These are phyloP conservation scores for Leccinum truebloodii DNA, from an alignment of 768 basidiomycete species.

Conservation along the genomic window DNA sequence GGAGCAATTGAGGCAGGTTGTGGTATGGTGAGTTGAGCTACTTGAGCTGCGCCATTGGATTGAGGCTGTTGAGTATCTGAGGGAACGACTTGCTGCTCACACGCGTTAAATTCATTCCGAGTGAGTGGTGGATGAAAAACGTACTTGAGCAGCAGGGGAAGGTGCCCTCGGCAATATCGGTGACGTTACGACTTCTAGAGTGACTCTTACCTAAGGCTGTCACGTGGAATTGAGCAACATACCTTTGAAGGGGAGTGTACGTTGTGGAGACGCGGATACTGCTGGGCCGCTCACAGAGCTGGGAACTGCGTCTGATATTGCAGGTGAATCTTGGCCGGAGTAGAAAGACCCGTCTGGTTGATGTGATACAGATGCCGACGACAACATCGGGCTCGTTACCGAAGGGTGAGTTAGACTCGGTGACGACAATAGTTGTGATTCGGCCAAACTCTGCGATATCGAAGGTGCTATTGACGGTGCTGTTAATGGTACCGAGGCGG, in stretches of 20 bases:
- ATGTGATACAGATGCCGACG: conserved; percentile 65
- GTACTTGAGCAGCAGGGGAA: conserved; percentile 45
- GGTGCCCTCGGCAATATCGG: conserved; percentile 44
- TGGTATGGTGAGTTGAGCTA: conserved; percentile 28
- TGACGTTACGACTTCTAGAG: conserved; percentile 45
- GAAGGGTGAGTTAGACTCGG: conserved; percentile 88
- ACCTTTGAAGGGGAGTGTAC: conserved; percentile 50
- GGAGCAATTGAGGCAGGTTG: conserved; percentile 40
- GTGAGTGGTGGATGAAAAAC: conserved; percentile 21
- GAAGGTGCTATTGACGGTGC: conserved; percentile 40
- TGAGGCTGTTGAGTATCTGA: conserved; percentile 41
- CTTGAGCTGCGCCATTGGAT: conserved; percentile 35
- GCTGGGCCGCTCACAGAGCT: conserved; percentile 47
- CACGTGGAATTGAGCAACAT: conserved; percentile 23
- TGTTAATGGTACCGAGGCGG: conserved; percentile 42
- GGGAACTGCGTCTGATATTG: conserved; percentile 64
- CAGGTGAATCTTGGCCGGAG: conserved; percentile 71
- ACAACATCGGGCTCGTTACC: conserved; percentile 78
- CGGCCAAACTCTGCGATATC: conserved; percentile 34
- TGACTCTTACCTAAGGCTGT: conserved; percentile 22
- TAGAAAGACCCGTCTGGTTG: conserved; percentile 69
- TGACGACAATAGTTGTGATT: conserved; percentile 54
- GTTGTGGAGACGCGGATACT: conserved; percentile 63
- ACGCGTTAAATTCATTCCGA: conserved; percentile 21
- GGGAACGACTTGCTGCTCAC: conserved; percentile 39